phyloP scores from a whole-genome alignment of 2,329 filamentous ascomycete genomes.

The Fusarium sp. region DNA sequence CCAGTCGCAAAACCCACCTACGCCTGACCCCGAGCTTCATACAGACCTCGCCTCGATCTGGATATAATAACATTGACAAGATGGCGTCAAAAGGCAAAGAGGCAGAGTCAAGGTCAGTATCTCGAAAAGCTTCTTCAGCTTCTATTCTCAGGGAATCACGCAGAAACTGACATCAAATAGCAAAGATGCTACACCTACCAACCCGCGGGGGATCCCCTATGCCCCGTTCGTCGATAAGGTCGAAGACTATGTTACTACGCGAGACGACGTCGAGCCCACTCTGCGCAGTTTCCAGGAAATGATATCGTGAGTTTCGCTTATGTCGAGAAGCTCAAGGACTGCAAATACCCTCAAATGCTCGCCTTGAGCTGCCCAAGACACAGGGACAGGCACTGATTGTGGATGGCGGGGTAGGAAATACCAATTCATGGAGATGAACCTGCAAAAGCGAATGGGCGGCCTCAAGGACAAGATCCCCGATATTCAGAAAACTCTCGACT shows the following conservation, averaged over 20 bases:
- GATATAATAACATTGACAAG: constrained; percentile 44
- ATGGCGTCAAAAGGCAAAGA: constrained; percentile 61
- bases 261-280: constrained; percentile 83
- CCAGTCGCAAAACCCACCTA: constrained; percentile 49
- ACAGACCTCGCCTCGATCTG: constrained; percentile 39
- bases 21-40: constrained; percentile 43
- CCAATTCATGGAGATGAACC: constrained; percentile 98
- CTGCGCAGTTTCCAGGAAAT: constrained; percentile 91
- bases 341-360: constrained; percentile 22
- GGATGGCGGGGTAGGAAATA: constrained; percentile 79
- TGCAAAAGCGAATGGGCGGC: constrained; percentile 83
- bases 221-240: constrained; percentile 90
- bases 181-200: constrained; percentile 71
- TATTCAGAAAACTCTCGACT: constrained; percentile 95
- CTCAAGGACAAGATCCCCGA: constrained; percentile 96
- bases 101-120: constrained; percentile 52
- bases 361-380: constrained; percentile 8
- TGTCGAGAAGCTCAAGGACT: constrained; percentile 18
- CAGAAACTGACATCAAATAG: constrained; percentile 45
- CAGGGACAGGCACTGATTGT: constrained; percentile 36
- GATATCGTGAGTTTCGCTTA: constrained; percentile 77
- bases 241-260: constrained; percentile 85
- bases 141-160: background rate
- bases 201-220: constrained; percentile 84
- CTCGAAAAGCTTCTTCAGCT: background rate